These are phyloP conservation scores for Lojkania enalia DNA, from an alignment of 2,329 filamentous ascomycete genomes.

Conservation along the genomic window DNA sequence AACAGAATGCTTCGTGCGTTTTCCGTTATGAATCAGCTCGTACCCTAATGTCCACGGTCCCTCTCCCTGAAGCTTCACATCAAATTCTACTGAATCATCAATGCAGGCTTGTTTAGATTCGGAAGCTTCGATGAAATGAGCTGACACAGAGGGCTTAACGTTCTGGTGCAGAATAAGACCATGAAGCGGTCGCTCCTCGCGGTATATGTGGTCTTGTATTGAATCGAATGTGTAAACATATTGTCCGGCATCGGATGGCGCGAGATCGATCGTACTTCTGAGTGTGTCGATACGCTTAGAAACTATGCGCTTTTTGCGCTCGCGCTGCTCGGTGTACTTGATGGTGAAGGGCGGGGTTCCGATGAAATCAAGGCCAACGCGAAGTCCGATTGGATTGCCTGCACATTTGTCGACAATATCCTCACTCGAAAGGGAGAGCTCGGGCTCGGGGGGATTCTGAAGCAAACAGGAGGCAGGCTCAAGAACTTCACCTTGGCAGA, in stretches of 20 bases:
- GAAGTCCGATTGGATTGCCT: constrained; percentile 86
- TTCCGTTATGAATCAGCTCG: constrained; percentile 88
- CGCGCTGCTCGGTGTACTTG: constrained; percentile 70
- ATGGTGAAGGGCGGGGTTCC: constrained; percentile 92
- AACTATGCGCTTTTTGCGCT: constrained; percentile 59
- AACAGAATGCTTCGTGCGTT: constrained; percentile 69
- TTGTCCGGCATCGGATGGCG: constrained; percentile 76
- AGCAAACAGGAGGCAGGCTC: constrained; percentile 94
- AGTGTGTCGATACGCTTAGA: constrained; percentile 63
- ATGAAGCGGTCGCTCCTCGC: constrained; percentile 47
- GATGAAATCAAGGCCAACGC: constrained; percentile 85
- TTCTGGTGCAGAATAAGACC: constrained; percentile 77
- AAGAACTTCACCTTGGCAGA: constrained; percentile 83
- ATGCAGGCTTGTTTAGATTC: constrained; percentile 73
- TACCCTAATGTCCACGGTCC: constrained; percentile 89
- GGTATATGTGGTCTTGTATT: constrained; percentile 83
- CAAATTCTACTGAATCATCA: constrained; percentile 75
- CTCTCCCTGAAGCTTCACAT: constrained; percentile 77
- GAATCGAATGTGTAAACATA: constrained; percentile 85
- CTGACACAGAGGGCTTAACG: constrained; percentile 89
- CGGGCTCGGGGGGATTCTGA: constrained; percentile 86
- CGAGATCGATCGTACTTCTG: constrained; percentile 81
- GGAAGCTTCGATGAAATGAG: constrained; percentile 63
- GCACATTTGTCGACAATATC: constrained; percentile 94
- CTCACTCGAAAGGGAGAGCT: constrained; percentile 71